Evolutionary conservation across 2,329 filamentous ascomycete genomes (phyloP).

Genomic region (Colletotrichum tofieldiae): DNA sequence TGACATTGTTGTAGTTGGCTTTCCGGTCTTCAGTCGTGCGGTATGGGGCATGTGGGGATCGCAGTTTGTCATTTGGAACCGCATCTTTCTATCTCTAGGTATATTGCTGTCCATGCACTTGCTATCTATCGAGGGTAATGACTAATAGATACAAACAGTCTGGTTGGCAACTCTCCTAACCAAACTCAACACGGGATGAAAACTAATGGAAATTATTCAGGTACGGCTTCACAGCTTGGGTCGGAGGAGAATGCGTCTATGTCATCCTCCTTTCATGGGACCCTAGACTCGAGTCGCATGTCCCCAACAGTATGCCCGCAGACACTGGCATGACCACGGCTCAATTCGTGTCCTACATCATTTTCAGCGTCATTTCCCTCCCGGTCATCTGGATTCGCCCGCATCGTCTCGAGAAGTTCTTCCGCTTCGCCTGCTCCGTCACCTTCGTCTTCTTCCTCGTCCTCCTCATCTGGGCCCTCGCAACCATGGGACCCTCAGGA

Average conservation of each 20-base stretch:
- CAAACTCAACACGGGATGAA: not conserved
- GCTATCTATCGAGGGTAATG: not conserved
- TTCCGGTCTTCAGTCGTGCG: slow-evolving; percentile 52
- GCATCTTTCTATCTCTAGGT: slow-evolving; percentile 60
- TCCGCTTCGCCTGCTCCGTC: slow-evolving; percentile 57
- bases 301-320: slow-evolving; percentile 59
- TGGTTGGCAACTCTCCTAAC: slow-evolving; percentile 42
- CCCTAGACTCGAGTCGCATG: slow-evolving; percentile 58
- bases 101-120: slow-evolving; percentile 31
- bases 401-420: slow-evolving; percentile 59
- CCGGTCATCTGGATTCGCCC: slow-evolving; percentile 62
- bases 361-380: slow-evolving; percentile 61
- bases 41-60: slow-evolving; percentile 51
- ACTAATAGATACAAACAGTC: slow-evolving; percentile 43
- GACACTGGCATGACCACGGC: slow-evolving; percentile 61
- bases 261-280: slow-evolving; percentile 63
- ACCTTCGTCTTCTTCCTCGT: slow-evolving; percentile 59
- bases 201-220: slow-evolving; percentile 44
- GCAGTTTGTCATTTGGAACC: slow-evolving; percentile 53
- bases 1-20: slow-evolving; percentile 46
- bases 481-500: slow-evolving; percentile 58
- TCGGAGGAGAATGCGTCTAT: slow-evolving; percentile 63
- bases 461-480: slow-evolving; percentile 61
- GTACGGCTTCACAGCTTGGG: slow-evolving; percentile 63
- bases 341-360: slow-evolving; percentile 59